Evolutionary conservation across 2,329 filamentous ascomycete species (phyloP), one percentile per base, ranked within the genome.

Genomic region (Tolypocladium tropicale): DNA sequence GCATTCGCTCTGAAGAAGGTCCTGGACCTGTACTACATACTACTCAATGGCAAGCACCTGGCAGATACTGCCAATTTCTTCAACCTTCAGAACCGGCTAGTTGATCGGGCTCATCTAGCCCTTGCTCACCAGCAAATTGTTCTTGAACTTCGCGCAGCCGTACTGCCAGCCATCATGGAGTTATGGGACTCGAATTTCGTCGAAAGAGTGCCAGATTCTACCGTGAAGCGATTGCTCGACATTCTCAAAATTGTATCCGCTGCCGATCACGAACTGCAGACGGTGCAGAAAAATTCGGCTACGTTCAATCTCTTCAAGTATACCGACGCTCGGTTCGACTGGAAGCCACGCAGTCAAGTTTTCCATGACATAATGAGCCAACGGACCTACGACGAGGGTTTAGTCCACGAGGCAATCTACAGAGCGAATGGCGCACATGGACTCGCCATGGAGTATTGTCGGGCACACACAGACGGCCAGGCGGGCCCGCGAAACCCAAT

Each of bases 121-220:
- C 63, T 68, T 25, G 66, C 76, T 11, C 79, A 84, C 16, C 77
- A 82, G 1, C 93, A 96, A 64, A 88, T 97, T 55, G 76, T 96
- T 16, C 84, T 97, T 6, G 93, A 97, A 68, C 73, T 97, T 46
- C 86, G 94, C 46, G 84, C 88, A 72, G 83, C 85, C 30, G 83
- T 96, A 30, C 74, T 96, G 16, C 89, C 91, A 0, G 82, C 87
- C 50, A 80, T 94, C 43, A 81, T 82, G 56, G 80, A 85, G 51
- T 80, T 97, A 32, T 99, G 94, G 95, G 85, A 90, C 62, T 95
- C 91, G 1, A 77, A 84, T 30, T 82, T 95, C 52, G 83, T 94
- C 21, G 90, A 96, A 63, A 92, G 90, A 64, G 83, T 90, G 1
- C 85, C 88, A 3, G 86, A 85, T 28, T 80, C 84, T 25, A 88